Evolutionary conservation across 768 basidiomycete genomes (phyloP), one percentile per base, ranked within the genome.

Genomic region (Boletus rubroflammeus): DNA sequence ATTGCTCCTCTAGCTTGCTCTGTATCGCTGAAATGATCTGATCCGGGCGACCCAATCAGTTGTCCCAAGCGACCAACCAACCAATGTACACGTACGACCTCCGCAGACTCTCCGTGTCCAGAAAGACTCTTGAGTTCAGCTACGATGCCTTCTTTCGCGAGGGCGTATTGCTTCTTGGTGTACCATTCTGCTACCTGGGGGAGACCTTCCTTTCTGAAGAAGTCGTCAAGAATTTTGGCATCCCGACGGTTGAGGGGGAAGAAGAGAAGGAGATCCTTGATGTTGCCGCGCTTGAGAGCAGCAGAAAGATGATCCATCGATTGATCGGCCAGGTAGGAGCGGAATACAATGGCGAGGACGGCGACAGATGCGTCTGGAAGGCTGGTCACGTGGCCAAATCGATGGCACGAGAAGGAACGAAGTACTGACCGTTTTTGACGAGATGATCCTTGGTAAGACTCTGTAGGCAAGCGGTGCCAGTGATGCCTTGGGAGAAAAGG

Each of bases 401-500:
- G 10, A 44, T 31, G 5, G 32, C 5, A 35, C 7, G 21, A 40
- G 42, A 38, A 25, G 6, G 23, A 25, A 47, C 6, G 43, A 44
- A 59, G 73, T 39, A 45, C 60, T 11, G 53, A 90, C 93, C 90
- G 59, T 99, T 95, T 76, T 98, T 98, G 70, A 96, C 81, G 60
- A 98, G 82, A 69, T 98, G 94, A 61, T 98, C 96, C 72, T 93
- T 96, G 60, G 87, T 85, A 63, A 98, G 76, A 69, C 81, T 87
- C 67, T 83, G 82, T 47, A 99, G 78, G 70, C 88, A 90, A 60
- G 81, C 76, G 19, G 90, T 84, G 59, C 81, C 82, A 46, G 85
- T 86, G 55, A 94, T 84, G 57, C 92, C 89, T 67, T 93, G 90
- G 25, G 90, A 81, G 60, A 98, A 76, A 64, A 98, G 74, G 41